A percentile compares a stretch with the other conserved stretches of the same genome.
phyloP scores from a whole-genome alignment of 2,329 filamentous ascomycete species.

The Apiospora malaysiana region DNA sequence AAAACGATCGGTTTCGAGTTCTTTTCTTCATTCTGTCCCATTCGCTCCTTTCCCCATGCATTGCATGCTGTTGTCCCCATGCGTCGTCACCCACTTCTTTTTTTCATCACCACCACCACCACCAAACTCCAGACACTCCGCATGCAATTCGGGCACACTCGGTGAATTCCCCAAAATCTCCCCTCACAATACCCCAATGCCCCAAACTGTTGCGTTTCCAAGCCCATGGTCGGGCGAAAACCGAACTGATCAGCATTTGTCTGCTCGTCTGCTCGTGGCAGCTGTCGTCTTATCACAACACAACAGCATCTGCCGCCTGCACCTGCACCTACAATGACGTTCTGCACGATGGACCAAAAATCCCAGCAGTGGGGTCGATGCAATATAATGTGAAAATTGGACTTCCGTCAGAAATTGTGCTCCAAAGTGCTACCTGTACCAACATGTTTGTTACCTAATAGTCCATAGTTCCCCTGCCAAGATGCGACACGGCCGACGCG shows the following conservation, averaged over 20 bases:
- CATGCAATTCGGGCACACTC: background rate
- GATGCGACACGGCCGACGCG: background rate
- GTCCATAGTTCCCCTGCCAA: slow-evolving; percentile 1
- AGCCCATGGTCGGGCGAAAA: background rate
- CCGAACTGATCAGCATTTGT: slow-evolving; percentile 6
- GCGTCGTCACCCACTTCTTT: slow-evolving; percentile 7
- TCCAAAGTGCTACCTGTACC: background rate
- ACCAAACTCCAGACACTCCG: background rate
- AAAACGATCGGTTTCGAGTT: slow-evolving; percentile 1
- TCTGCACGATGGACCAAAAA: slow-evolving; percentile 5
- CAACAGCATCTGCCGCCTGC: too few relatives aligned
- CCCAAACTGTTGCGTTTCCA: background rate
- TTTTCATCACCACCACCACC: background rate
- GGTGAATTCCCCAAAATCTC: slow-evolving; percentile 18
- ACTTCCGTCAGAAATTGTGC: background rate
- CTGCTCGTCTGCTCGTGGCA: background rate
- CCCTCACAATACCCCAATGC: slow-evolving; percentile 8
- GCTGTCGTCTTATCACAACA: background rate
- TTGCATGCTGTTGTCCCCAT: background rate
- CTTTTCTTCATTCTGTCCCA: background rate
- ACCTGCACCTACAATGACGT: background rate
- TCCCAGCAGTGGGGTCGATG: background rate
- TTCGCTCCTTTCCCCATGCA: background rate
- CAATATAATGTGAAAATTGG: background rate
- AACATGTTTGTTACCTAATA: background rate